Percentiles rank a stretch among this genome's conserved stretches.
These are phyloP conservation scores for Aureobasidium uvarum DNA, from an alignment of 2,329 filamentous ascomycete genomes.

Conservation along the genomic window DNA sequence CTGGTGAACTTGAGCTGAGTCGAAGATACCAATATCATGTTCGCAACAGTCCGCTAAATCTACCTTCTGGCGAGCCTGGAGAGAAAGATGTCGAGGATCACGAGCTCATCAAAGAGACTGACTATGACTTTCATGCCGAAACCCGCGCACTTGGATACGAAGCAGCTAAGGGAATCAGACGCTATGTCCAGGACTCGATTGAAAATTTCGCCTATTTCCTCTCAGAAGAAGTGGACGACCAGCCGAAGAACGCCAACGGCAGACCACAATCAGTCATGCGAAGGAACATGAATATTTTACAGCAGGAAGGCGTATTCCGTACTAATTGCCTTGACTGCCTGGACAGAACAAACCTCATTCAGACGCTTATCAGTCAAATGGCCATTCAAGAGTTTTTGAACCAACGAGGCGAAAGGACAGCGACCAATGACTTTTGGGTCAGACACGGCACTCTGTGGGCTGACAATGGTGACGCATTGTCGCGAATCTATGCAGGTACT, in stretches of 20 bases:
- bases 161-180: conserved; percentile 78
- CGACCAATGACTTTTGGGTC: conserved; percentile 82
- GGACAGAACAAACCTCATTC: conserved; percentile 92
- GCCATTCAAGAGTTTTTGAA: conserved; percentile 79
- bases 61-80: conserved; percentile 39
- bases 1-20: conserved; percentile 80
- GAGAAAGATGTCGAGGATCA: conserved; percentile 57
- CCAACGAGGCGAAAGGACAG: conserved; percentile 64
- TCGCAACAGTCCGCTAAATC: conserved; percentile 67
- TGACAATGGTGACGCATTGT: conserved; percentile 91
- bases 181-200: conserved; percentile 73
- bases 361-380: conserved; percentile 94
- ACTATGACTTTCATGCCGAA: conserved; percentile 96
- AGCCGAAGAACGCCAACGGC: conserved; percentile 42
- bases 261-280: conserved; percentile 39
- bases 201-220: conserved; percentile 92
- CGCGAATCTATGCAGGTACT: conserved; percentile 94
- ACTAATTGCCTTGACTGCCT: conserved; percentile 96
- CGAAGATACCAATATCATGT: conserved; percentile 77
- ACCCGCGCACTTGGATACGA: conserved; percentile 89
- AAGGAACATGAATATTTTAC: conserved; percentile 66
- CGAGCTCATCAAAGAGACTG: conserved; percentile 72
- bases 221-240: conserved; percentile 66
- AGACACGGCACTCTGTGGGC: conserved; percentile 93
- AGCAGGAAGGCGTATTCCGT: conserved; percentile 93